These are phyloP conservation scores for Pythium aphanidermatum DNA, from an alignment of 352 stramenopile genomes.

Conservation along the genomic window DNA sequence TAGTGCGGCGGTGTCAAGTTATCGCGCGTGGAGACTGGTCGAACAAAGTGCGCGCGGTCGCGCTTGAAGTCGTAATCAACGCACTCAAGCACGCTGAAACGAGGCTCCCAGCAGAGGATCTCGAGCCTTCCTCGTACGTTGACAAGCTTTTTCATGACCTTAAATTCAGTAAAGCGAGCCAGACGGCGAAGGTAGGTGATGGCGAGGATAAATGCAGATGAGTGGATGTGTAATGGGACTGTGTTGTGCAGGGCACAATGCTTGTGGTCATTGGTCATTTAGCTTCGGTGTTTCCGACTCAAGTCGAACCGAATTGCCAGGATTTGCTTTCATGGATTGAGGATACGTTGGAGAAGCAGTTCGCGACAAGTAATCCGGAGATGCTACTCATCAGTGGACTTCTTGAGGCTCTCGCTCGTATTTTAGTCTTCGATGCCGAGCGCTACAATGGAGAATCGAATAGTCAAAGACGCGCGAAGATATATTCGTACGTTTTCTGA, in stretches of 20 bases:
- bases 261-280: slow-evolving; percentile 57
- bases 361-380: slow-evolving; percentile 50
- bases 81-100: slow-evolving; percentile 38
- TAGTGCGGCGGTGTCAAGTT: slow-evolving; percentile 37
- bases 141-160: slow-evolving; percentile 75
- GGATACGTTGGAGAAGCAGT: slow-evolving; percentile 68
- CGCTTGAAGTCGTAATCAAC: slow-evolving; percentile 48
- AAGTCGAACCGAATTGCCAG: slow-evolving; percentile 23
- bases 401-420: slow-evolving; percentile 44
- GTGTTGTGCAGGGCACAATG: slow-evolving; percentile 35
- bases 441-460: slow-evolving; percentile 30
- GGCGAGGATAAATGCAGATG: too few species aligned
- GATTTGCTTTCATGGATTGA: slow-evolving; percentile 64
- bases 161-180: slow-evolving; percentile 62
- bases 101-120: slow-evolving; percentile 32
- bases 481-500: slow-evolving; percentile 50
- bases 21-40: slow-evolving; percentile 51
- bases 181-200: slow-evolving; percentile 49
- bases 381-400: slow-evolving; percentile 73
- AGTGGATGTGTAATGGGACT: not conserved
- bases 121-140: slow-evolving; percentile 44
- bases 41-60: slow-evolving; percentile 57
- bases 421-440: slow-evolving; percentile 46
- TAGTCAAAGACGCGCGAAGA: slow-evolving; percentile 34
- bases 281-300: slow-evolving; percentile 36